Base-by-base conservation (phyloP, 1,284 basidiomycete species). In the Apiotrichum brassicae region DNA sequence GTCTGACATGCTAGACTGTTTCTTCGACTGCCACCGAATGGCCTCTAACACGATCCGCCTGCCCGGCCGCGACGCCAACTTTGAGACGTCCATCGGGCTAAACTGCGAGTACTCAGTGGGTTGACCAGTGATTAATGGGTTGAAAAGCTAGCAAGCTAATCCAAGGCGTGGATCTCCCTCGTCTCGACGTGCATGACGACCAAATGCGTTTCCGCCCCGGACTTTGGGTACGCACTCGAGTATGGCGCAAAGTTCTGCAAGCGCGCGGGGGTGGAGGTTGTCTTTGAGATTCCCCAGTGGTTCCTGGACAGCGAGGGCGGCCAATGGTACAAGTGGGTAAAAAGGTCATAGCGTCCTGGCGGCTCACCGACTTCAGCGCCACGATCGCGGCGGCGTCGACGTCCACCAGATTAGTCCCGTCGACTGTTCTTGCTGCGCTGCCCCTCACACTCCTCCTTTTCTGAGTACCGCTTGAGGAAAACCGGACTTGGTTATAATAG, bases 191-290 rank as follows among this genome's bases (percentile, higher is more conserved):
- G 69, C 49, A 56, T 71, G 3, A 54, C 63, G 13, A 14, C 41
- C 2, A 24, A 19, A 2, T 70, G 68, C 48, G 33, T 32, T 7
- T 66, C 64, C 0, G 62, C 65, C 4, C 61, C 67, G 1, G 67
- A 68, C 50, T 59, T 65, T 7, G 68, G 63, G 1, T 71, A 71
- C 46, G 69, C 63, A 2, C 26, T 61, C 14, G 69, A 69, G 51
- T 70, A 62, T 38, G 67, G 57, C 4, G 19, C 35, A 9, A 36
- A 39, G 24, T 61, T 57, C 37, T 71, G 69, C 46, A 22, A 11
- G 4, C 58, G 61, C 7, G 68, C 60, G 3, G 68, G 68, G 2
- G 57, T 65, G 14, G 24, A 36, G 11, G 58, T 66, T 19, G 19
- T 42, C 18, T 43, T 66, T 12, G 12, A 25, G 2, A 38, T 68